Evolutionary conservation across 805 yeast genomes (phyloP).

Genomic region (Millerozyma miso): DNA sequence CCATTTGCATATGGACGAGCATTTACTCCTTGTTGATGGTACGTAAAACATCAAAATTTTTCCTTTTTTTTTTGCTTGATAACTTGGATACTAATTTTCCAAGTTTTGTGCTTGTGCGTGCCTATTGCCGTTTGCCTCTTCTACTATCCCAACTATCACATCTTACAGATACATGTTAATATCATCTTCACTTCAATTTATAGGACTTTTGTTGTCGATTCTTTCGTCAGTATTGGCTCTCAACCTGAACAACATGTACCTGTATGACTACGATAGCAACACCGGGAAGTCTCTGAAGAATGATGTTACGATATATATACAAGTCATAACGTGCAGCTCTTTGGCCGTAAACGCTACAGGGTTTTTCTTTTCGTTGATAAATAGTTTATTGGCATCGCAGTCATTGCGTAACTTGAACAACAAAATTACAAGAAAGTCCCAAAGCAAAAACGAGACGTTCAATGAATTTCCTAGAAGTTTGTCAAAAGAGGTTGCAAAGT

Average conservation of each 20-base stretch:
- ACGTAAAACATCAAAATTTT: slow-evolving; percentile 6
- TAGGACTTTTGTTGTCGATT: slow-evolving; percentile 16
- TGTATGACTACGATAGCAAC: slow-evolving; percentile 19
- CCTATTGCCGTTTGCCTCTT: slow-evolving; percentile 19
- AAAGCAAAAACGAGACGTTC: not conserved
- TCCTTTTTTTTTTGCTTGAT: not conserved
- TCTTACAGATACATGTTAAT: slow-evolving; percentile 14
- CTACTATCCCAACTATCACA: slow-evolving; percentile 13
- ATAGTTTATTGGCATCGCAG: slow-evolving; percentile 9
- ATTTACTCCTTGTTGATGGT: slow-evolving; percentile 20
- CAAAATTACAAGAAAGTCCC: slow-evolving; percentile 13
- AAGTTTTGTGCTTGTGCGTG: slow-evolving; percentile 17
- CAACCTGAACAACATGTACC: slow-evolving; percentile 20
- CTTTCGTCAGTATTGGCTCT: slow-evolving; percentile 17
- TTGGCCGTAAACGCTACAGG: slow-evolving; percentile 14
- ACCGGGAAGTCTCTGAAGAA: slow-evolving; percentile 11
- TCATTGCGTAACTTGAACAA: slow-evolving; percentile 19
- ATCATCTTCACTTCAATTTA: slow-evolving; percentile 15
- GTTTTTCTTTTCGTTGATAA: slow-evolving; percentile 8
- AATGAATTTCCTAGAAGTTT: slow-evolving; percentile 6
- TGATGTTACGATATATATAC: slow-evolving; percentile 28
- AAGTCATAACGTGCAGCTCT: slow-evolving; percentile 15
- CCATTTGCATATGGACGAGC: slow-evolving; percentile 17
- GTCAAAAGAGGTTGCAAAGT: slow-evolving; percentile 2
- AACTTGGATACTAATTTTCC: not conserved